Evolutionary conservation across 2,329 filamentous ascomycete species (phyloP), one percentile per base, ranked within the genome.

Genomic region (Elsinoe ampelina): DNA sequence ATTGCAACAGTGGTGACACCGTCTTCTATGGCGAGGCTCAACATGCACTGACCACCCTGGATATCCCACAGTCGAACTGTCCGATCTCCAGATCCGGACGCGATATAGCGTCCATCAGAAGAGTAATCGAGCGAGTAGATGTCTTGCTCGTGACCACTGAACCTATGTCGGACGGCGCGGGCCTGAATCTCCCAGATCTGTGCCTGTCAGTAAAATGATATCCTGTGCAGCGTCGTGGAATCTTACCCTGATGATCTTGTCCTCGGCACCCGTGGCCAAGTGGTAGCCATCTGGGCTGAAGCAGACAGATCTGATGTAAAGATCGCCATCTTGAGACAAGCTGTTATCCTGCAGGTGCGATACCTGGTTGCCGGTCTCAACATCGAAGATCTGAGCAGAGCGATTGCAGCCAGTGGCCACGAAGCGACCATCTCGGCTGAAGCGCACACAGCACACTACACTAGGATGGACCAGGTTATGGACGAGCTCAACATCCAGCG

Each of bases 301-400:
- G 78, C 93, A 98, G 56, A 98, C 93, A 66, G 92, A 97, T 65
- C 93, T 80, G 65, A 98, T 98, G 72, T 97, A 98, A 32, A 98
- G 78, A 72, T 98, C 93, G 26, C 92, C 91, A 56, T 87, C 85
- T 64, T 91, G 84, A 63, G 95, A 89, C 45, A 90, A 88, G 45
- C 80, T 86, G 64, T 92, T 87, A 65, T 98, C 93, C 71, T 95
- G 89, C 34, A 97, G 77, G 58, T 93, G 86, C 63, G 89, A 93
- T 55, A 97, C 84, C 70, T 92, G 93, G 64, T 89, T 83, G 57
- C 93, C 93, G 13, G 83, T 87, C 65, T 83, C 80, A 41, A 97
- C 92, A 63, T 98, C 93, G 71, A 93, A 98, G 65, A 98, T 98
- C 73, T 97, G 92, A n/a, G 93, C 93, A n/a, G 90, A 95, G 61